Evolutionary conservation across 108 stramenopile genomes (phyloP).

Genomic region (Nannochloropsis salina): DNA sequence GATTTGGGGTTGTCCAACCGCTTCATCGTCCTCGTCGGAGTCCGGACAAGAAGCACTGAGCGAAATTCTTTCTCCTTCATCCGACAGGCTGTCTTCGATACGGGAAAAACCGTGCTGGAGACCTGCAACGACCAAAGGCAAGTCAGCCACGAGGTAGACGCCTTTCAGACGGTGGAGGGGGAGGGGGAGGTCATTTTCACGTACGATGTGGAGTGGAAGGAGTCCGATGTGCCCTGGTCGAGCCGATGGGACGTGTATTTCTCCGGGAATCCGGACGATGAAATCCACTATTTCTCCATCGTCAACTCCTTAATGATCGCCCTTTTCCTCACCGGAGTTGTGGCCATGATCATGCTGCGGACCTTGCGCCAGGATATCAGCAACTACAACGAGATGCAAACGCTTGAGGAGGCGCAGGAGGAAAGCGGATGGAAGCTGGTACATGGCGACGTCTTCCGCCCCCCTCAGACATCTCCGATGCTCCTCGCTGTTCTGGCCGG

Average conservation of each 20-base stretch:
- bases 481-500: constrained; percentile 81
- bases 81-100: constrained; percentile 8
- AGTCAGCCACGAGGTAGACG: constrained; percentile 31
- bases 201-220: constrained; percentile 90
- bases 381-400: constrained; percentile 73
- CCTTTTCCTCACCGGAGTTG: constrained; percentile 89
- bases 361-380: constrained; percentile 83
- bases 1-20: neutral
- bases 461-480: constrained; percentile 73
- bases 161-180: constrained; percentile 32
- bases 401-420: constrained; percentile 75
- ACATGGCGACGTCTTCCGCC: constrained; percentile 94
- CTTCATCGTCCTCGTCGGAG: neutral
- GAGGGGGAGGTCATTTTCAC: constrained; percentile 74
- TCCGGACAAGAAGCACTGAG: neutral
- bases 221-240: constrained; percentile 84
- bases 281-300: constrained; percentile 98
- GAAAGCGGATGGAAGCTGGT: constrained; percentile 98
- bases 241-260: constrained; percentile 93
- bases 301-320: constrained; percentile 98
- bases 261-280: constrained; percentile 70
- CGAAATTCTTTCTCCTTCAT: neutral
- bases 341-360: constrained; percentile 81
- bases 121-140: constrained; percentile 24
- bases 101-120: neutral